These are phyloP conservation scores for Blastobotrys capitulatus DNA, from an alignment of 1,139 yeast species.

Conservation along the genomic window DNA sequence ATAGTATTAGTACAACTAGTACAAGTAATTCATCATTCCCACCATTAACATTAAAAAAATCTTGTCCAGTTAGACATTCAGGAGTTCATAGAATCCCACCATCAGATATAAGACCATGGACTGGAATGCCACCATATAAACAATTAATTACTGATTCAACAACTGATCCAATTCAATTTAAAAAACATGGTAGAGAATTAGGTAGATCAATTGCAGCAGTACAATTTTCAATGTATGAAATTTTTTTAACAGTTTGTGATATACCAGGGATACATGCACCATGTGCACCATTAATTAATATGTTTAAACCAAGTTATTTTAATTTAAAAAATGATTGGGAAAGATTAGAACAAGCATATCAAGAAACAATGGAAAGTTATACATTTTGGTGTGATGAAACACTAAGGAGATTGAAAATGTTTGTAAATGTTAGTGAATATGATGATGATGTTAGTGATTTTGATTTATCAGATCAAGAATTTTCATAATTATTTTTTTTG, in stretches of 20 bases:
- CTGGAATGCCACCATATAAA: slow-evolving; percentile 10
- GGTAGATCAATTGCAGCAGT: slow-evolving; percentile 6
- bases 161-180: slow-evolving; percentile 1
- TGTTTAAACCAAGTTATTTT: not conserved
- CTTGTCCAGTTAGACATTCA: slow-evolving; percentile 4
- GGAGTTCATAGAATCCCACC: slow-evolving; percentile 9
- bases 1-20: not conserved
- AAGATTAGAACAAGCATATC: not conserved
- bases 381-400: slow-evolving; percentile 7
- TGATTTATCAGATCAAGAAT: not conserved
- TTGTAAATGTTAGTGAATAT: not conserved
- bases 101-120: slow-evolving; percentile 8
- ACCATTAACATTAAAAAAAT: slow-evolving; percentile 1
- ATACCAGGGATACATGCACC: slow-evolving; percentile 5
- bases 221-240: slow-evolving; percentile 8
- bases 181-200: slow-evolving; percentile 5
- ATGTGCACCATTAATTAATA: slow-evolving; percentile 6
- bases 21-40: not conserved
- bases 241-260: not conserved
- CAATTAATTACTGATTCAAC: not conserved
- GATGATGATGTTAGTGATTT: slow-evolving; percentile 2
- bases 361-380: slow-evolving; percentile 5
- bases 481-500: not conserved
- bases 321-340: slow-evolving; percentile 1
- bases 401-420: not conserved